These are phyloP conservation scores for Wickerhamomyces tratensis DNA, from an alignment of 805 yeast species.

Conservation along the genomic window DNA sequence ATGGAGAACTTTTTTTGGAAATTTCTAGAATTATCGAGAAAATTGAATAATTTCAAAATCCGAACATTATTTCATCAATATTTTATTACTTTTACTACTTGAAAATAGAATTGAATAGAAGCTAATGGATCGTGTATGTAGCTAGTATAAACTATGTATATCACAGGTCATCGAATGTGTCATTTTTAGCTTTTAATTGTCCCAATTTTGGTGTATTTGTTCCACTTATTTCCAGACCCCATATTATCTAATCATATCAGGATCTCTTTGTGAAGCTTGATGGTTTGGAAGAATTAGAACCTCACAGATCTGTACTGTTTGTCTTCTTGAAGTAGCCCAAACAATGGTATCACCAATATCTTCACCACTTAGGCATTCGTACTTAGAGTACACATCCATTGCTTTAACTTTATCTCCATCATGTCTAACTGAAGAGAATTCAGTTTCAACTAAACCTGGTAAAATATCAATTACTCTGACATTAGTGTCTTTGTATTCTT, in stretches of 20 bases:
- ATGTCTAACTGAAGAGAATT: conserved; percentile 45
- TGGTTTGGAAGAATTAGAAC: conserved; percentile 70
- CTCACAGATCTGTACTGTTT: conserved; percentile 54
- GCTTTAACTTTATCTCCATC: conserved; percentile 43
- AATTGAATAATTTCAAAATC: too few species aligned
- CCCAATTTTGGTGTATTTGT: too few species aligned
- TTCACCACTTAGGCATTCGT: conserved; percentile 41
- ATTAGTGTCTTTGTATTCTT: conserved; percentile 56
- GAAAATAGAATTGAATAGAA: too few species aligned
- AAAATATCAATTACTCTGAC: conserved; percentile 50
- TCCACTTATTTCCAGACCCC: too few species aligned
- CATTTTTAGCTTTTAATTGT: too few species aligned
- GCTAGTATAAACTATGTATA: too few species aligned
- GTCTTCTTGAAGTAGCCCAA: conserved; percentile 41
- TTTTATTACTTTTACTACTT: too few species aligned
- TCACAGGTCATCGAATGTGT: too few species aligned
- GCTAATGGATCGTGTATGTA: too few species aligned
- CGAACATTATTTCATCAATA: too few species aligned
- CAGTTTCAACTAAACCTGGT: conserved; percentile 58
- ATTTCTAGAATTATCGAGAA: background rate
- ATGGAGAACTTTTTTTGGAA: background rate
- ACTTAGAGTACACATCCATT: conserved; percentile 39
- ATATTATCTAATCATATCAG: conserved; percentile 3
- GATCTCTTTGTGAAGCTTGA: conserved; percentile 48
- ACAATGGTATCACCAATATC: conserved; percentile 51